phyloP scores from a whole-genome alignment of 2,329 filamentous ascomycete species.

The Xylariales sp. region DNA sequence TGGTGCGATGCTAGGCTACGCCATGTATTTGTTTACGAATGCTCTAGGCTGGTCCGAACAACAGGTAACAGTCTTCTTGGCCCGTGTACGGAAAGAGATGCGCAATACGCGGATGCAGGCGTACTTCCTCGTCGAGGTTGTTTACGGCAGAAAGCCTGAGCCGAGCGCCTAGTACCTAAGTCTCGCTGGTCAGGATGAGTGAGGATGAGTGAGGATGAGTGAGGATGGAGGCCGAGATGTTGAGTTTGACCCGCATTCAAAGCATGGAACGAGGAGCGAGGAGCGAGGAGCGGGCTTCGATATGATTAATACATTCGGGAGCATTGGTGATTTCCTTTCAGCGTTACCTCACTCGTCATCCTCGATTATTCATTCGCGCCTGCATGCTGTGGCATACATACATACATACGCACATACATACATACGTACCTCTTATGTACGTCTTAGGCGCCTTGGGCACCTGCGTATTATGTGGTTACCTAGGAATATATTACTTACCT shows the following conservation, averaged over 20 bases:
- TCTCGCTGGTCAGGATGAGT: not conserved
- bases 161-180: not conserved
- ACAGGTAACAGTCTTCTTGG: conserved; percentile 39
- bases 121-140: conserved; percentile 44
- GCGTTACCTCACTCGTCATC: not conserved
- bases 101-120: conserved; percentile 41
- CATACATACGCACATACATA: no score
- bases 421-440: no score
- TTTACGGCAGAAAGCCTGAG: conserved; percentile 43
- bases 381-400: no score
- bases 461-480: no score
- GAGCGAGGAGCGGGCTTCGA: conserved; percentile 3
- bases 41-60: conserved; percentile 44
- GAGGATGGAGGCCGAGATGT: not conserved
- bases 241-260: not conserved
- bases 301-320: not conserved
- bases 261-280: conserved; percentile 8
- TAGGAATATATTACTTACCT: no score
- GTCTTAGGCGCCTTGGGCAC: no score
- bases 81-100: conserved; percentile 43
- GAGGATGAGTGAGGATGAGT: not conserved
- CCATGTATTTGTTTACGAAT: conserved; percentile 45
- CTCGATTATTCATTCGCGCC: no score
- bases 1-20: conserved; percentile 41
- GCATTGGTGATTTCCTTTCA: not conserved